Evolutionary conservation across 2,329 filamentous ascomycete genomes (phyloP).

Genomic region (Tolypocladium sp.): DNA sequence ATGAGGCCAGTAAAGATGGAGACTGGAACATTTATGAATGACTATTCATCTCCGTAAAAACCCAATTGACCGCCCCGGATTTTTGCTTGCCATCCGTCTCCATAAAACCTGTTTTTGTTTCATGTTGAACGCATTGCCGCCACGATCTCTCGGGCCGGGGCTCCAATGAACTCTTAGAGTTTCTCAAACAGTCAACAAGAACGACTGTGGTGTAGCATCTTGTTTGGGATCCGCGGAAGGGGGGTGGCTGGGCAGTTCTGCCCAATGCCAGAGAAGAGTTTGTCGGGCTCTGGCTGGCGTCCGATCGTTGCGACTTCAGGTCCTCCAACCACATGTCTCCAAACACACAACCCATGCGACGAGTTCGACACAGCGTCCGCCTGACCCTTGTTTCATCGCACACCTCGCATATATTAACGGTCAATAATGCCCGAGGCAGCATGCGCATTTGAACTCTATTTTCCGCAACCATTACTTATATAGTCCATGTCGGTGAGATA

Average conservation of each 20-base stretch:
- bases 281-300: neutral
- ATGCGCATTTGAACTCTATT: neutral
- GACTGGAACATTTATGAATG: neutral
- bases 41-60: neutral
- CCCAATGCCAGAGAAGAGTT: neutral
- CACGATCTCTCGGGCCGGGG: neutral
- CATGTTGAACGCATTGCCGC: neutral
- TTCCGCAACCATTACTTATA: neutral
- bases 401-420: neutral
- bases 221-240: neutral
- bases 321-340: neutral
- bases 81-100: neutral
- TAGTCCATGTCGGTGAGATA: neutral
- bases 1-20: neutral
- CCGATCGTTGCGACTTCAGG: neutral
- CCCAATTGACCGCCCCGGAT: neutral
- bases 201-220: neutral
- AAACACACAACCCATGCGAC: neutral
- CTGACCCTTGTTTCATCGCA: neutral
- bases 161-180: neutral
- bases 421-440: neutral
- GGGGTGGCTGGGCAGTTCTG: neutral
- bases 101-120: neutral
- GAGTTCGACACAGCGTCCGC: neutral
- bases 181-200: neutral